A percentile compares a stretch with the other conserved stretches of the same genome.
Conservation (phyloP, 2,329 filamentous ascomycete species). For the Alternaria arborescens region DNA sequence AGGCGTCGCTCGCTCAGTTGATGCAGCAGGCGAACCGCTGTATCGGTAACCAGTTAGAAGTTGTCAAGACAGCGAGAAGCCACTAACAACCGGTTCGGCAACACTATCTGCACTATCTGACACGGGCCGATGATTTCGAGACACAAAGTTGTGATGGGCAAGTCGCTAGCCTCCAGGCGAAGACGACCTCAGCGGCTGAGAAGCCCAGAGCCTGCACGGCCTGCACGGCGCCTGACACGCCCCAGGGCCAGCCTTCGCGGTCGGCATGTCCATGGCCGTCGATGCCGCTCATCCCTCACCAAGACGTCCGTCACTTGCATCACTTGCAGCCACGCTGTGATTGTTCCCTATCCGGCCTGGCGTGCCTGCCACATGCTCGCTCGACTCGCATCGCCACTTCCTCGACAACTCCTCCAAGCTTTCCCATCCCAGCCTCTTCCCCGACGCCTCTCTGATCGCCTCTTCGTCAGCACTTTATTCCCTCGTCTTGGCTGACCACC, state of each 20-base stretch:
- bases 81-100: slow-evolving; percentile 4
- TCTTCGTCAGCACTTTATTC: slow-evolving; percentile 1
- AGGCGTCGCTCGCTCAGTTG: slow-evolving; percentile 14
- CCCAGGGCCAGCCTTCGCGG: background rate
- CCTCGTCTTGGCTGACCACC: background rate
- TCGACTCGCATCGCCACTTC: slow-evolving; percentile 9
- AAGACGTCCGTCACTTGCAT: background rate
- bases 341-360: slow-evolving; percentile 1
- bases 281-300: background rate
- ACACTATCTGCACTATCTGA: slow-evolving; percentile 2
- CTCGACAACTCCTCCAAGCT: background rate
- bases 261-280: slow-evolving; percentile 3
- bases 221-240: background rate
- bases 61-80: too few relatives aligned
- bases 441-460: background rate
- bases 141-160: slow-evolving; percentile 6
- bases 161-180: background rate
- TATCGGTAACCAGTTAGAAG: slow-evolving; percentile 9
- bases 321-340: background rate
- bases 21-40: slow-evolving; percentile 9
- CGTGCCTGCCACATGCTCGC: slow-evolving; percentile 7
- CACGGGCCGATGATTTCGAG: slow-evolving; percentile 15
- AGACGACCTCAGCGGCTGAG: slow-evolving; percentile 2
- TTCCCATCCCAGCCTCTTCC: too few relatives aligned
- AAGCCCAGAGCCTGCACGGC: background rate